Base-by-base conservation (phyloP, 768 basidiomycete species). In the Zangia roseola region DNA sequence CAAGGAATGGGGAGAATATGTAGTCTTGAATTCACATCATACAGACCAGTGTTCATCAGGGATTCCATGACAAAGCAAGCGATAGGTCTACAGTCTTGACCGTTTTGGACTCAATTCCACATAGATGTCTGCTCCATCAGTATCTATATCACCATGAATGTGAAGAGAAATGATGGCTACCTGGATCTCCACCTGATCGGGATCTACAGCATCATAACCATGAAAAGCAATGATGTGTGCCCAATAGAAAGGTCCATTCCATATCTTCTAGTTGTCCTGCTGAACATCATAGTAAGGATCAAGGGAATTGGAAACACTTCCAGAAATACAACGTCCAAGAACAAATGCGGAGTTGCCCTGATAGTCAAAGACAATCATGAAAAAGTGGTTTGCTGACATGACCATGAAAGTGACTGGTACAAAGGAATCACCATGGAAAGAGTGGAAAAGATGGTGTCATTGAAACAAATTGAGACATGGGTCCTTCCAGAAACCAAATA, bases 1-100 rank as follows among this genome's bases (percentile, higher is more conserved):
- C 45, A 52, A 1, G 40, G 40, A 4, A 52, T 42, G 0, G 12
- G 6, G 4, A 40, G 40, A 13, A 52, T 24, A 16, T 35, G 12
- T 9, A 51, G 3, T 2, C 0, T 10, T 3, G 16, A 4, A 5
- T 41, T 2, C 5, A 1, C 21, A 31, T 30, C 33, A 42, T 37
- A 16, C 0, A 46, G 28, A 6, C 47, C 50, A 34, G 4, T 20
- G 24, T 53, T 23, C 24, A 53, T 42, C 0, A 54, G 36, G 4
- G 34, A 40, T 40, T 54, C 30, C 12, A 50, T 17, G 4, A 56
- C n/a, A 16, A 12, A 36, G 37, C 10, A 20, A 10, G 49, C n/a
- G 5, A 50, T 50, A 3, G 55, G 45, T 3, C 53, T 42, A 54
- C 53, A 56, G 7, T 54, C 52, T 7, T 24, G 23, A 2, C 24